Base-by-base conservation (phyloP, 2,329 filamentous ascomycete species). In the Fusarium floridanum region DNA sequence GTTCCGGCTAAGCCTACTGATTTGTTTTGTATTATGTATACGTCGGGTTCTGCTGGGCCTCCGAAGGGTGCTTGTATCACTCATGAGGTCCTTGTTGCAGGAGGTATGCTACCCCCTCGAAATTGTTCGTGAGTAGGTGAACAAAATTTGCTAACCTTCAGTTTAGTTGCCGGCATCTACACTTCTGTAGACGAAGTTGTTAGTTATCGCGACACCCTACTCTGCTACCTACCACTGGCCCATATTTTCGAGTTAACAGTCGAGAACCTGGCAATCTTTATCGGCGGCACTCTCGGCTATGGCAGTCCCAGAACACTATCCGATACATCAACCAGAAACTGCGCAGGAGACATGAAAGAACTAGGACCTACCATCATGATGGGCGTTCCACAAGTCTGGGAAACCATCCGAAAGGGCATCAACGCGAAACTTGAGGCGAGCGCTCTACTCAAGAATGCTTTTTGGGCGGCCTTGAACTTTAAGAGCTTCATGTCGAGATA, bases 201-300 rank as follows among this genome's bases (percentile, higher is more conserved):
- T 56, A 92, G 91, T 64, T 90, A 92, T 60, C 90, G 90, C 22
- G 97, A 98, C 75, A 89, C 90, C 37, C 87, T 98, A 29, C 89
- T 98, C 32, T 94, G 95, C 12, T 99, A 98, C 82, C 90, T 99
- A 14, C 97, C 97, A 1, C 91, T 97, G 61, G 95, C 97, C 1
- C 97, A 99, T 81, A 98, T 98, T 79, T 91, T 98, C 77, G 97
- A 98, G 83, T 96, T 97, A 83, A 93, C 96, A 67, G 94, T 99
- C 72, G 97, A 99, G 84, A 98, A 97, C 81, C 87, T 95, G 5
- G 94, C 92, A 67, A 84, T 98, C 67, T 97, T 92, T 85, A 93
- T 96, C 88, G 96, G 97, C 76, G 95, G 92, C 74, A 95, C 93
- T 27, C 91, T 98, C 86, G 97, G 96, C 60, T 98, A 98, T 82